These are phyloP conservation scores for Grigorovia jiainica DNA, from an alignment of 805 yeast genomes.

Conservation along the genomic window DNA sequence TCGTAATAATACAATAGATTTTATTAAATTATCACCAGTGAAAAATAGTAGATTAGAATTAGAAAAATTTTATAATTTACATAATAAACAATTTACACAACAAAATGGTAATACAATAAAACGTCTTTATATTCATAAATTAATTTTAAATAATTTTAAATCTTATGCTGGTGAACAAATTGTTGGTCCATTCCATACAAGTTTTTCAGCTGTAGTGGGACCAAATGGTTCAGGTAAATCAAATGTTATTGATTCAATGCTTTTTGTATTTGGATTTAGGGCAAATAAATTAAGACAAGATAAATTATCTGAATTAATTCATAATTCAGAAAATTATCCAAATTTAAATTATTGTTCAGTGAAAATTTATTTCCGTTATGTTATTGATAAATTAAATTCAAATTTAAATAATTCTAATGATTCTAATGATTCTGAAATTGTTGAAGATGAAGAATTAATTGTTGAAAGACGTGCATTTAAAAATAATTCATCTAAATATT, in stretches of 20 bases:
- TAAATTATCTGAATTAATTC: constrained; percentile 84
- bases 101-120: constrained; percentile 29
- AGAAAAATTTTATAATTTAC: constrained; percentile 19
- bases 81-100: constrained; percentile 13
- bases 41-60: constrained; percentile 28
- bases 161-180: constrained; percentile 90
- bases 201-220: constrained; percentile 95
- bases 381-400: constrained; percentile 56
- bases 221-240: constrained; percentile 99
- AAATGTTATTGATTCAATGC: constrained; percentile 90
- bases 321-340: constrained; percentile 70
- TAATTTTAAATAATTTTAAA: constrained; percentile 78
- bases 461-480: constrained; percentile 73
- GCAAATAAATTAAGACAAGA: constrained; percentile 96
- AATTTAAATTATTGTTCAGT: constrained; percentile 71
- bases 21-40: constrained; percentile 34
- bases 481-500: constrained; percentile 72
- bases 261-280: constrained; percentile 94
- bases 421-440: constrained; percentile 26
- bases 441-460: constrained; percentile 48
- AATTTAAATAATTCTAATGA: constrained; percentile 2
- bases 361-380: constrained; percentile 79
- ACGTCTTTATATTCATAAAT: constrained; percentile 64
- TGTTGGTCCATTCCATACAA: constrained; percentile 89
- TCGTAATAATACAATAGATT: constrained; percentile 28